phyloP scores from a whole-genome alignment of 768 basidiomycete species.

The Amylocystis lapponica region DNA sequence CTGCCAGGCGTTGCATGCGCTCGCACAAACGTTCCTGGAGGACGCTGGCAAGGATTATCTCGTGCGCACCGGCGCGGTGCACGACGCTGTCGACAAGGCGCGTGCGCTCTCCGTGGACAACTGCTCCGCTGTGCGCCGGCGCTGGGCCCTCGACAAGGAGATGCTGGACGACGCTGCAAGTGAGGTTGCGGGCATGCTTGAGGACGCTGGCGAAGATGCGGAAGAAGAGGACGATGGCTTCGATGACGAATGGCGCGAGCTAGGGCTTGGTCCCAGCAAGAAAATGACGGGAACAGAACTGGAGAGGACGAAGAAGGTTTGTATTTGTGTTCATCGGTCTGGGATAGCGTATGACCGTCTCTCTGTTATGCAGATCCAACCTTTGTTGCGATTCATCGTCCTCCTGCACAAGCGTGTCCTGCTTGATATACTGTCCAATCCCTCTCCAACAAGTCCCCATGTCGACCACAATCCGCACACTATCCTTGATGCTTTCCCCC shows the following conservation, averaged over 20 bases:
- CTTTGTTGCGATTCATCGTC: slow-evolving; percentile 51
- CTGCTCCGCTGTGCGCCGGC: slow-evolving; percentile 46
- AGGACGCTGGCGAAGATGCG: slow-evolving; percentile 26
- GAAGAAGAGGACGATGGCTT: slow-evolving; percentile 21
- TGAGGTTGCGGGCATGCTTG: slow-evolving; percentile 53
- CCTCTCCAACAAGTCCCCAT: slow-evolving; percentile 14
- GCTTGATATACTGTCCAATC: slow-evolving; percentile 39
- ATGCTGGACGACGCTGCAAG: slow-evolving; percentile 55
- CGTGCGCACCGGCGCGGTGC: slow-evolving; percentile 22
- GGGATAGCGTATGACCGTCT: neutral
- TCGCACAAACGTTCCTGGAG: slow-evolving; percentile 11
- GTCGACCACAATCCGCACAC: slow-evolving; percentile 9
- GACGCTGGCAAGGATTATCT: slow-evolving; percentile 19
- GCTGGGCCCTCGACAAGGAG: slow-evolving; percentile 46
- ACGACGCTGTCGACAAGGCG: slow-evolving; percentile 21
- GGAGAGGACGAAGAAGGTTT: slow-evolving; percentile 55
- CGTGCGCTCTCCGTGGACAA: slow-evolving; percentile 54
- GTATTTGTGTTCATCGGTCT: slow-evolving; percentile 7
- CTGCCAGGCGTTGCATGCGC: slow-evolving; percentile 10
- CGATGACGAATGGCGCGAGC: slow-evolving; percentile 45
- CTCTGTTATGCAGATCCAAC: slow-evolving; percentile 43
- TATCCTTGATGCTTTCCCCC: slow-evolving; percentile 46
- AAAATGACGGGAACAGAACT: slow-evolving; percentile 45
- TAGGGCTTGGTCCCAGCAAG: slow-evolving; percentile 44
- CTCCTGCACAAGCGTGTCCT: slow-evolving; percentile 59